A percentile compares a stretch with the other conserved stretches of the same genome.
Conservation (phyloP, 148 eudicot species). For the Silene conica region DNA sequence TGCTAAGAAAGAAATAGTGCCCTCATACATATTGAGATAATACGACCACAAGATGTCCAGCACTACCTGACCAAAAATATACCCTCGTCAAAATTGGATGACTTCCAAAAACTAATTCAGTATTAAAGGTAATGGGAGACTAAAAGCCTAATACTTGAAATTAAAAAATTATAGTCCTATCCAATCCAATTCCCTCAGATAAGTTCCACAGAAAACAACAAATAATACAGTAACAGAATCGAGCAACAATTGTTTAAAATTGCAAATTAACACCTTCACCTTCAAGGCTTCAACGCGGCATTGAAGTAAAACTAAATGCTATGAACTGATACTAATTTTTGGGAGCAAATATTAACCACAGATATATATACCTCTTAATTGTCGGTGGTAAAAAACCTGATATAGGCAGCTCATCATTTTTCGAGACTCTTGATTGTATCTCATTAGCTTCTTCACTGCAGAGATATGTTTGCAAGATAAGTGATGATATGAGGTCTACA, state of each 20-base stretch:
- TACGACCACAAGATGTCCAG: too few species aligned
- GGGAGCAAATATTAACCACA: not conserved
- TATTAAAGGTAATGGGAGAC: not conserved
- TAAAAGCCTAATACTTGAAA: not conserved
- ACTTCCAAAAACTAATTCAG: not conserved
- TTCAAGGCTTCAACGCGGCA: not conserved
- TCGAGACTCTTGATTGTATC: constrained; percentile 32
- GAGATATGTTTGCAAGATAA: not conserved
- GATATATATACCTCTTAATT: constrained; percentile 55
- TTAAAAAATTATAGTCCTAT: not conserved
- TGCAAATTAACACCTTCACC: not conserved
- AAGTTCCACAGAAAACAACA: not conserved
- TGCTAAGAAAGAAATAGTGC: too few species aligned
- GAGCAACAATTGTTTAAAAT: not conserved
- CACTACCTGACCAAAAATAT: too few species aligned
- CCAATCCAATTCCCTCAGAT: not conserved
- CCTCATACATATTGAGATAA: too few species aligned
- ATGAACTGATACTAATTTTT: not conserved
- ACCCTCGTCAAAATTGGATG: too few species aligned
- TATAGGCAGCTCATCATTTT: constrained; percentile 19
- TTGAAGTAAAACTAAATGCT: not conserved
- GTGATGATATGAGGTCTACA: not conserved
- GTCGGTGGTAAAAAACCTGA: constrained; percentile 39
- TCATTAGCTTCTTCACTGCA: constrained; percentile 73
- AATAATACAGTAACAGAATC: not conserved